These are phyloP conservation scores for Phytophthora sp. DNA, from an alignment of 352 stramenopile genomes.

Conservation along the genomic window DNA sequence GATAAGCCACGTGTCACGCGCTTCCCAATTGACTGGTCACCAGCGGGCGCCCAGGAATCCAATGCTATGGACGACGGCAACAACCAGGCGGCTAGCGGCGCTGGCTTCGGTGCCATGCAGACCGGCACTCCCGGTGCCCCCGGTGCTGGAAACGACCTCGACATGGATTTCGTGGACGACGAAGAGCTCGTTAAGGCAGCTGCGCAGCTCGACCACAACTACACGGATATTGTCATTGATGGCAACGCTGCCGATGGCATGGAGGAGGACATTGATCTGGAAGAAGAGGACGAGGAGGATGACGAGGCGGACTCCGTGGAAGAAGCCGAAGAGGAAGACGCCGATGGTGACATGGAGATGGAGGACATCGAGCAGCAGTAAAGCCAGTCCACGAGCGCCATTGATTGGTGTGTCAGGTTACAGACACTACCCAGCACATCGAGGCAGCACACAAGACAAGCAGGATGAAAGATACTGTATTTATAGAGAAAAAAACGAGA, in stretches of 20 bases:
- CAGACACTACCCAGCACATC: background rate
- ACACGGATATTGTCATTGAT: slow-evolving; percentile 90
- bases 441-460: slow-evolving; percentile 16
- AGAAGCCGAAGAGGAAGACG: slow-evolving; percentile 71
- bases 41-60: slow-evolving; percentile 51
- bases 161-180: slow-evolving; percentile 84
- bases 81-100: slow-evolving; percentile 21
- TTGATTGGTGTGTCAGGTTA: slow-evolving; percentile 14
- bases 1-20: slow-evolving; percentile 96
- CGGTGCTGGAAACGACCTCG: slow-evolving; percentile 41
- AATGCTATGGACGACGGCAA: slow-evolving; percentile 50
- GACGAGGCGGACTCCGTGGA: slow-evolving; percentile 72
- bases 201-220: slow-evolving; percentile 86
- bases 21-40: slow-evolving; percentile 97
- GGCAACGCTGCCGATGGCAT: slow-evolving; percentile 52
- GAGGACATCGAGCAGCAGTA: slow-evolving; percentile 53
- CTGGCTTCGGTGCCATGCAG: slow-evolving; percentile 35
- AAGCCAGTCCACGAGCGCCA: slow-evolving; percentile 9
- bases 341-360: slow-evolving; percentile 81
- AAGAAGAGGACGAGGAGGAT: slow-evolving; percentile 72
- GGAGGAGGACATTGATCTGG: slow-evolving; percentile 73
- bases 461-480: slow-evolving; percentile 54
- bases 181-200: slow-evolving; percentile 88
- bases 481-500: slow-evolving; percentile 61
- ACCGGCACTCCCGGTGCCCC: slow-evolving; percentile 13